These are phyloP conservation scores for Xylaria polymorpha DNA, from an alignment of 2,329 filamentous ascomycete genomes.

Conservation along the genomic window DNA sequence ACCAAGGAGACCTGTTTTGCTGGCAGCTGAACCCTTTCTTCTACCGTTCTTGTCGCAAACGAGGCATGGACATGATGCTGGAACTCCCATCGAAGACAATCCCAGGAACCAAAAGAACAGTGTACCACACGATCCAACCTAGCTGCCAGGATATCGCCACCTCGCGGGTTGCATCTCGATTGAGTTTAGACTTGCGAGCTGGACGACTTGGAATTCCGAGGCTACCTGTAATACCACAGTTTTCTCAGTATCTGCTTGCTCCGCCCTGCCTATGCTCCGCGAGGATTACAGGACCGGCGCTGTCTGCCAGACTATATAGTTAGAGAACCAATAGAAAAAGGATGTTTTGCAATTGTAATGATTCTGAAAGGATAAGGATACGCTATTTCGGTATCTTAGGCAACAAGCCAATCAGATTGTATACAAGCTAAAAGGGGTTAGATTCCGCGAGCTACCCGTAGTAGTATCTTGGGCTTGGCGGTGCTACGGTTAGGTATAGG, in stretches of 20 bases:
- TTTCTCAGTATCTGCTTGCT: not conserved
- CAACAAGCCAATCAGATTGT: not conserved
- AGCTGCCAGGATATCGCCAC: not conserved
- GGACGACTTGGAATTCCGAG: not conserved
- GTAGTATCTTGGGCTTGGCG: not conserved
- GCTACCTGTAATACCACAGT: not conserved
- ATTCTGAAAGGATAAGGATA: not conserved
- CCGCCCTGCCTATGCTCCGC: not conserved
- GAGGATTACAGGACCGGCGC: not conserved
- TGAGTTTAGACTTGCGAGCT: conserved; percentile 14
- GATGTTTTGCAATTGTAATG: not conserved
- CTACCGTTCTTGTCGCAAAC: not conserved
- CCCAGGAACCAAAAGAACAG: not conserved
- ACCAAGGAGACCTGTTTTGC: not conserved
- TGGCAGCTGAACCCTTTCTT: not conserved
- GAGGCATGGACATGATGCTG: not conserved
- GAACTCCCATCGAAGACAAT: not conserved
- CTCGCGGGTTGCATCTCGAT: not conserved
- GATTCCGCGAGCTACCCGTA: not conserved
- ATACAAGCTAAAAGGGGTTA: not conserved
- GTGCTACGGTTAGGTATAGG: not conserved
- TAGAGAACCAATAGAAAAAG: not conserved
- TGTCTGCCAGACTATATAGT: not conserved
- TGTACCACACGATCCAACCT: not conserved
- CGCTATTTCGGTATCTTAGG: not conserved